These are phyloP conservation scores for Dioszegia crocea DNA, from an alignment of 768 basidiomycete species.

Conservation along the genomic window DNA sequence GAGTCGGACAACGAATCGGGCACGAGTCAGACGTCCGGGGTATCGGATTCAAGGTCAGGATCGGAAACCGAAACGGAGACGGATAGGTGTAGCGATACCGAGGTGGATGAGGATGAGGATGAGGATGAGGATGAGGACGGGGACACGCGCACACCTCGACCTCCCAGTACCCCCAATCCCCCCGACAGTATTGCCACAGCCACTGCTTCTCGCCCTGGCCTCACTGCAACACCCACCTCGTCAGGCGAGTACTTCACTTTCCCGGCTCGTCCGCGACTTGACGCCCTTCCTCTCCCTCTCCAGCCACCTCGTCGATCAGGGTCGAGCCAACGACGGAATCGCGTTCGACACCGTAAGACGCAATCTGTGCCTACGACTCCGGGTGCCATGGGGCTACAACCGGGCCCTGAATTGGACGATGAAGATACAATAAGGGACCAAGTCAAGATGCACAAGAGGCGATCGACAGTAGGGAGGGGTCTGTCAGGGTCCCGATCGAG, in stretches of 20 bases:
- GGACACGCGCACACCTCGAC: background rate
- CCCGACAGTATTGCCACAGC: background rate
- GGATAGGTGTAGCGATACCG: constrained; percentile 3
- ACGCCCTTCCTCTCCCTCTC: background rate
- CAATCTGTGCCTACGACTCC: constrained; percentile 9
- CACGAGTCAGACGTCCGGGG: background rate
- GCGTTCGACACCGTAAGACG: background rate
- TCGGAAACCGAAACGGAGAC: background rate
- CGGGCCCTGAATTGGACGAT: background rate
- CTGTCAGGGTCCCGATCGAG: background rate
- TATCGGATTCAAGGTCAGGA: background rate
- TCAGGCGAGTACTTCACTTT: background rate
- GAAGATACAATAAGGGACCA: background rate
- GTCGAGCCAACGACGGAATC: background rate
- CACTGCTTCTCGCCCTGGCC: background rate
- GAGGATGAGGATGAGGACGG: background rate
- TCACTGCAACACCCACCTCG: background rate
- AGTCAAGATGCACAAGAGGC: background rate
- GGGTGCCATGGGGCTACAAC: background rate
- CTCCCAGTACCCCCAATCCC: background rate
- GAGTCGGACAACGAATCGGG: background rate
- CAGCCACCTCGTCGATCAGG: background rate
- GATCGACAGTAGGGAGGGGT: background rate
- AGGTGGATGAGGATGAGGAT: background rate
- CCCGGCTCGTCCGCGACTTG: background rate